These are phyloP conservation scores for Casuarina cunninghamiana DNA, from an alignment of 306 rosid species.

Conservation along the genomic window DNA sequence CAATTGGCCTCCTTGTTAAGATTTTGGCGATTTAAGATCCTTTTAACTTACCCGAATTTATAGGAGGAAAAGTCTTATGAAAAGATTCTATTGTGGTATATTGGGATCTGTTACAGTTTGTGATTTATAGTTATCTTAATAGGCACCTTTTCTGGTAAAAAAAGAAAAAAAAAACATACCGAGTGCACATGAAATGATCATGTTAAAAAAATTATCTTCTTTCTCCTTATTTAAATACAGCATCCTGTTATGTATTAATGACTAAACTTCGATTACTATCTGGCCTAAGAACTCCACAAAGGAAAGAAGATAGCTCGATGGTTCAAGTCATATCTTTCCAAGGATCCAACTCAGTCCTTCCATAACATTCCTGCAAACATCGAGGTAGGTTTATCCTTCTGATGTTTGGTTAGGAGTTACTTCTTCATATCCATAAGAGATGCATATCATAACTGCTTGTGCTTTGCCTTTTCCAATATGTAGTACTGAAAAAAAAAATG, in stretches of 20 bases:
- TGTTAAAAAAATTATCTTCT: background rate
- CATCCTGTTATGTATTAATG: background rate
- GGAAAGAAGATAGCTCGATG: slow-evolving; percentile 9
- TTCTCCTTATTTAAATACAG: background rate
- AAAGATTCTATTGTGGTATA: background rate
- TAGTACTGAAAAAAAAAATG: background rate
- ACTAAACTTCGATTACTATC: background rate
- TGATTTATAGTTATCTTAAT: background rate
- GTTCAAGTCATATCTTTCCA: slow-evolving; percentile 15
- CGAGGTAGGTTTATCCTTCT: background rate
- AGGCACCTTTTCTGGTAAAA: background rate
- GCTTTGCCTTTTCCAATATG: background rate
- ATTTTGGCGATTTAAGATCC: slow-evolving; percentile 1
- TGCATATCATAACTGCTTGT: background rate
- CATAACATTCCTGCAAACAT: background rate
- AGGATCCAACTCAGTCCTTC: slow-evolving; percentile 8
- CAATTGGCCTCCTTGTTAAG: background rate
- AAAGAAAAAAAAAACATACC: background rate
- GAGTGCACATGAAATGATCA: background rate
- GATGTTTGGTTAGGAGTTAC: slow-evolving; percentile 1
- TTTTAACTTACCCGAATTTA: background rate
- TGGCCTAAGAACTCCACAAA: background rate
- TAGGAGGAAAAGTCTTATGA: background rate
- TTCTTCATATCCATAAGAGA: background rate
- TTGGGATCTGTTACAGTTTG: background rate